phyloP scores from a whole-genome alignment of 441 rosid genomes.

The Eutrema salsugineum region DNA sequence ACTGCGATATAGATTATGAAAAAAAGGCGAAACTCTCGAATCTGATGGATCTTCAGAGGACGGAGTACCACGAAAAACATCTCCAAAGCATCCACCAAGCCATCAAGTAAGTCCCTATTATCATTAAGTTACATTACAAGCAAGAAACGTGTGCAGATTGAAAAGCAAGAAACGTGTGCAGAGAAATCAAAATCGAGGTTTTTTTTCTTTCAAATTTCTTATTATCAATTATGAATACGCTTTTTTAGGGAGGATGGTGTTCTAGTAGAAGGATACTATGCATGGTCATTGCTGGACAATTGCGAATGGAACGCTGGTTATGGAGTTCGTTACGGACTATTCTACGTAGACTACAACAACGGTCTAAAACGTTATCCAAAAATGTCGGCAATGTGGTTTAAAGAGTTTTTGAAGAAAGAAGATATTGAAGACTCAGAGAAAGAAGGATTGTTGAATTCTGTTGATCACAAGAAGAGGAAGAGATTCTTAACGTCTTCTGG shows the following conservation, averaged over 20 bases:
- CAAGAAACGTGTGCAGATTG: background rate
- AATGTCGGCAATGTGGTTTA: conserved; percentile 32
- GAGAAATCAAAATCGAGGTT: background rate
- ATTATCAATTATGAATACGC: background rate
- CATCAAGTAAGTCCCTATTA: conserved; percentile 10
- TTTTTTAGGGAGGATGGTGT: conserved; percentile 23
- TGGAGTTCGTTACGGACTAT: conserved; percentile 23
- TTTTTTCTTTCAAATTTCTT: background rate
- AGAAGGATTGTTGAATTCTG: background rate
- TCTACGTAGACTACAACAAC: conserved; percentile 21
- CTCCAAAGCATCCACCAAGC: conserved; percentile 15
- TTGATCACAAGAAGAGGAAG: conserved; percentile 7
- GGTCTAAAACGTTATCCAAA: conserved; percentile 26
- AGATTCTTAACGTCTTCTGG: conserved; percentile 15
- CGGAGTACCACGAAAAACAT: conserved; percentile 29
- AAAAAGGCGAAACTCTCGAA: conserved; percentile 13
- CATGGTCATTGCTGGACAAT: conserved; percentile 32
- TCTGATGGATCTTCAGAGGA: conserved; percentile 29
- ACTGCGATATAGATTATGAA: conserved; percentile 11
- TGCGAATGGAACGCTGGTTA: conserved; percentile 32
- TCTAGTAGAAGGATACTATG: conserved; percentile 35
- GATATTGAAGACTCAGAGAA: conserved; percentile 11
- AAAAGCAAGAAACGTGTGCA: background rate
- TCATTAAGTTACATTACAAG: background rate
- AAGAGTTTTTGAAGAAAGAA: conserved; percentile 17